Evolutionary conservation across 495 filamentous ascomycete species (phyloP).

Genomic region (Neurospora hispaniola): DNA sequence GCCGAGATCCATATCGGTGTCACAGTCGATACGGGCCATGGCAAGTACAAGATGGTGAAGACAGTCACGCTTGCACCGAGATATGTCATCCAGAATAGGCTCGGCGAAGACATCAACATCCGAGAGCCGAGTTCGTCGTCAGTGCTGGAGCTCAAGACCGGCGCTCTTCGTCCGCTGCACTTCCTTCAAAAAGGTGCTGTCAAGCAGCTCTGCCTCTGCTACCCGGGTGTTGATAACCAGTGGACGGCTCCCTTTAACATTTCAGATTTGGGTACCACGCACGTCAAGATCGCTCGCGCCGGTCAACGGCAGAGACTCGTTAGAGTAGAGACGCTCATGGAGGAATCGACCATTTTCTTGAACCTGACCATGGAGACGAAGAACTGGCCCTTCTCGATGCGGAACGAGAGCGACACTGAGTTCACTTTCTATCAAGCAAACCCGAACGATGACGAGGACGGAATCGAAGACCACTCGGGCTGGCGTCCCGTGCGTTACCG

Average conservation of each 20-base stretch:
- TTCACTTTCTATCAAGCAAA: conserved; percentile 89
- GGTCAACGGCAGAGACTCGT: conserved; percentile 84
- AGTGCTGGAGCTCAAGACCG: conserved; percentile 61
- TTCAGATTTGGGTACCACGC: conserved; percentile 78
- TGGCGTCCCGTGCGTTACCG: conserved; percentile 89
- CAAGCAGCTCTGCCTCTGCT: conserved; percentile 88
- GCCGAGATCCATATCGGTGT: conserved; percentile 85
- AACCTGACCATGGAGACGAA: conserved; percentile 83
- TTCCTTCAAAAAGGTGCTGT: conserved; percentile 68
- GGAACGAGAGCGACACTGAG: conserved; percentile 92
- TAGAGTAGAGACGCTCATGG: conserved; percentile 79
- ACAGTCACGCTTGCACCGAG: conserved; percentile 87
- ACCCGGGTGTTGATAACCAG: conserved; percentile 89
- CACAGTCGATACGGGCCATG: conserved; percentile 78
- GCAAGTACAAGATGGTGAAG: conserved; percentile 95
- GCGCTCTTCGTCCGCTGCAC: conserved; percentile 70
- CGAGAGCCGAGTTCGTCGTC: conserved; percentile 81
- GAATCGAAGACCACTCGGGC: conserved; percentile 66
- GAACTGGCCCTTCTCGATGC: conserved; percentile 97
- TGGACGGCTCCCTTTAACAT: conserved; percentile 99
- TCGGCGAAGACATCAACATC: conserved; percentile 76
- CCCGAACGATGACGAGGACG: conserved; percentile 64
- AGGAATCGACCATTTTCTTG: conserved; percentile 84
- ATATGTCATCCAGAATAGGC: conserved; percentile 88
- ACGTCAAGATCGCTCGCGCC: conserved; percentile 86